Evolutionary conservation across 2,329 filamentous ascomycete genomes (phyloP).

Genomic region (Paecilomyces sp.): DNA sequence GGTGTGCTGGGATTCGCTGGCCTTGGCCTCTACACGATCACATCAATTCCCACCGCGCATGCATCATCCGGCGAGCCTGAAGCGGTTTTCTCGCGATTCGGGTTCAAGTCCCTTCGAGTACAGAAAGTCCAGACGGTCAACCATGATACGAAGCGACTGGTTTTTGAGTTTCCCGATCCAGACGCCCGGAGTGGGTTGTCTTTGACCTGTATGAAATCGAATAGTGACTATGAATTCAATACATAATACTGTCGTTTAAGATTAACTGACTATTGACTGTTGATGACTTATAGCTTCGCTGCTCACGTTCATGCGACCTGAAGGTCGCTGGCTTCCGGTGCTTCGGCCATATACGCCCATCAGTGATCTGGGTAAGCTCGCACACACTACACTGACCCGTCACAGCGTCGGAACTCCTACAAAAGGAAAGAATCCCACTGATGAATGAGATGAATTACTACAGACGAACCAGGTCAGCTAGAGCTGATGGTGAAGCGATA

Average conservation of each 20-base stretch:
- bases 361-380: slow-evolving; percentile 40
- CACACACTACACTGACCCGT: not conserved
- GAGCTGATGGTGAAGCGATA: slow-evolving; percentile 64
- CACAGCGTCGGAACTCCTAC: too few species aligned
- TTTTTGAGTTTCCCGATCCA: slow-evolving; percentile 3
- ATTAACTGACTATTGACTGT: not conserved
- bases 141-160: slow-evolving; percentile 6
- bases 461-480: slow-evolving; percentile 52
- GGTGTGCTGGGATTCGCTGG: not conserved
- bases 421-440: not conserved
- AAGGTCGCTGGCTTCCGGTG: slow-evolving; percentile 51
- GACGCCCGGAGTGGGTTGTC: slow-evolving; percentile 4
- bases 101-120: not conserved
- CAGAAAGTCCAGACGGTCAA: slow-evolving; percentile 3
- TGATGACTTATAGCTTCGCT: slow-evolving; percentile 41
- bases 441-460: slow-evolving; percentile 2
- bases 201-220: slow-evolving; percentile 2
- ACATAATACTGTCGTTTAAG: too few species aligned
- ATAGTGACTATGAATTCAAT: not conserved
- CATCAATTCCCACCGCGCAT: not conserved
- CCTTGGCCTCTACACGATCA: not conserved
- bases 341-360: slow-evolving; percentile 62
- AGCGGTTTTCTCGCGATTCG: not conserved
- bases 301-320: slow-evolving; percentile 54
- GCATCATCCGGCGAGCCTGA: not conserved